phyloP scores from a whole-genome alignment of 1,139 yeast genomes.

The Petasospora fabianii region DNA sequence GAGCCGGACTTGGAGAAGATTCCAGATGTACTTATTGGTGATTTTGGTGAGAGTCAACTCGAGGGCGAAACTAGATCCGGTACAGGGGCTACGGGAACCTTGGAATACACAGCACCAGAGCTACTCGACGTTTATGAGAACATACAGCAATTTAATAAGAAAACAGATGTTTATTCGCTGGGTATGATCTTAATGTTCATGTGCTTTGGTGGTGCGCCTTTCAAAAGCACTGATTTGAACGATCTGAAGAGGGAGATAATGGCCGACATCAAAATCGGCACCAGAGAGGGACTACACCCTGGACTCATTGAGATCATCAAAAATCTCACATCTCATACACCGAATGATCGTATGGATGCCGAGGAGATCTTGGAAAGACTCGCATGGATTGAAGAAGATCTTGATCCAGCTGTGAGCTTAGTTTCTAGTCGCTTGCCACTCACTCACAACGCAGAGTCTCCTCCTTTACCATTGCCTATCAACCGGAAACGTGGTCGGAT shows the following conservation, averaged over 20 bases:
- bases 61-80: constrained; percentile 55
- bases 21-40: constrained; percentile 76
- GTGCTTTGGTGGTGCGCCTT: constrained; percentile 70
- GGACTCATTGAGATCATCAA: constrained; percentile 39
- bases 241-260: constrained; percentile 40
- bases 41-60: constrained; percentile 85
- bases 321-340: constrained; percentile 34
- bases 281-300: constrained; percentile 35
- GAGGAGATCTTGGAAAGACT: constrained; percentile 35
- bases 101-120: constrained; percentile 87
- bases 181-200: constrained; percentile 78
- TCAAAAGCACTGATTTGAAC: constrained; percentile 37
- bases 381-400: constrained; percentile 17
- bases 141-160: constrained; percentile 44
- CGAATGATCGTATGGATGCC: constrained; percentile 43
- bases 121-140: constrained; percentile 3
- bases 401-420: neutral
- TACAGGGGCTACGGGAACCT: constrained; percentile 80
- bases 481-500: no score
- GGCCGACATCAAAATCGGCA: constrained; percentile 29
- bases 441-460: neutral
- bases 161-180: constrained; percentile 75
- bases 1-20: constrained; percentile 30
- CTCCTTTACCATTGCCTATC: no score
- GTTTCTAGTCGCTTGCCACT: constrained; percentile 3